Evolutionary conservation across 352 stramenopile species (phyloP), one percentile per base, ranked within the genome.

Genomic region (Phytophthora pinifolia): DNA sequence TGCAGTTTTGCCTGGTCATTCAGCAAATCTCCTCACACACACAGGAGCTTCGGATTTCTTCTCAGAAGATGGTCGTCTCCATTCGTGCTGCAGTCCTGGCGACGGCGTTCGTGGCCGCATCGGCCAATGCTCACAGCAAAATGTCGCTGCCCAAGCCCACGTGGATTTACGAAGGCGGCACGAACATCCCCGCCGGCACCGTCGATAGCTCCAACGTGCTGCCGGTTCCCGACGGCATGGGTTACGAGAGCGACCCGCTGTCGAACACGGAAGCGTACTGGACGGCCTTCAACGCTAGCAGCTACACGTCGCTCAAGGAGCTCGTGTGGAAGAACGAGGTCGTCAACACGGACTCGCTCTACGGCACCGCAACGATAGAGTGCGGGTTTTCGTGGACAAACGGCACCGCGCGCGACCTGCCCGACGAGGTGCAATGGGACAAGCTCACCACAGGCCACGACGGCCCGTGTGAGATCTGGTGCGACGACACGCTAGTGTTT

Each of bases 401-500:
- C 20, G 70, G 63, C 17, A 72, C 55, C 4, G 54, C 63, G 1
- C 66, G 59, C 33, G 54, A 65, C 18, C 59, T 80, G 32, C 67
- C 67, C 5, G 61, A 80, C 13, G 48, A 49, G 18, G 67, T 80
- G 3, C 30, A 74, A 49, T 80, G 71, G 71, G 54, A 72, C 55
- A 55, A 68, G 39, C 59, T 80, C 15, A 74, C 66, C 9, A 53
- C 49, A 1, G 62, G 55, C 13, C 65, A 80, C 35, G 58, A 76
- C 31, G 73, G 73, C n/a, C 73, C 73, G 14, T 80, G 67, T 13
- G 73, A 83, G 47, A 49, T 80, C 41, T 83, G 73, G 70, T 80
- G 70, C 42, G 73, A 83, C 47, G 64, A 80, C 18, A 60, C 41
- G 29, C 44, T 72, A 5, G 70, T 61, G 12, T 83, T 78, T 43